A percentile compares a stretch with the other conserved stretches of the same genome.
Conservation (phyloP, 140 eudicot genomes). For the Erigeron philadelphicus region DNA sequence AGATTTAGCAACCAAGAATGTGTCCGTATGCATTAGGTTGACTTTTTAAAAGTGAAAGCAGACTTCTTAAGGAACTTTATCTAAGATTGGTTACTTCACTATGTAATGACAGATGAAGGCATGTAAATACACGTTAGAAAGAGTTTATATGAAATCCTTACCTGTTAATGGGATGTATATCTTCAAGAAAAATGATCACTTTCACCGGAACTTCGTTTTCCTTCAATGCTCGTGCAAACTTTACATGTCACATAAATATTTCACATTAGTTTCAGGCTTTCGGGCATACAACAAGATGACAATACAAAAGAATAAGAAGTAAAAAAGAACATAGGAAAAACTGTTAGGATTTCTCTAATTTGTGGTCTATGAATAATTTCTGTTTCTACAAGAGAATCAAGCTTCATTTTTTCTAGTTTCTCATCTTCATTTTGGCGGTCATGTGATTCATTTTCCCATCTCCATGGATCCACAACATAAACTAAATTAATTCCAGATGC, state of each 20-base stretch:
- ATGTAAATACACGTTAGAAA: neutral
- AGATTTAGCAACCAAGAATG: neutral
- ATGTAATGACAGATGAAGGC: neutral
- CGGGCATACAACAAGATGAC: conserved; percentile 3
- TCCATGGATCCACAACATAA: neutral
- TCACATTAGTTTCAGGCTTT: conserved; percentile 7
- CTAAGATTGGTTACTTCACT: neutral
- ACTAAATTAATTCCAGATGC: no score
- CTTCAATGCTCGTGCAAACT: conserved; percentile 84
- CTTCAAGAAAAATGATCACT: conserved; percentile 77
- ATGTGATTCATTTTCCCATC: neutral
- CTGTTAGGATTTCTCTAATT: neutral
- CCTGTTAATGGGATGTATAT: conserved; percentile 64
- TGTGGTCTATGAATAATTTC: neutral
- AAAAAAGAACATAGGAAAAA: neutral
- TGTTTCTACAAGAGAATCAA: neutral
- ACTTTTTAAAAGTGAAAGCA: neutral
- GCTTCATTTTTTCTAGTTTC: neutral
- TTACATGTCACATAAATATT: conserved; percentile 19
- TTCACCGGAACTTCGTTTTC: conserved; percentile 73
- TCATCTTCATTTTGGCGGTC: neutral
- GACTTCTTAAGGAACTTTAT: neutral
- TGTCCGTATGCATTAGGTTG: neutral
- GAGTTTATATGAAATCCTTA: conserved; percentile 22
- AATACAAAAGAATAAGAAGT: neutral